These are phyloP conservation scores for Mycena olivaceomarginata DNA, from an alignment of 768 basidiomycete species.

Conservation along the genomic window DNA sequence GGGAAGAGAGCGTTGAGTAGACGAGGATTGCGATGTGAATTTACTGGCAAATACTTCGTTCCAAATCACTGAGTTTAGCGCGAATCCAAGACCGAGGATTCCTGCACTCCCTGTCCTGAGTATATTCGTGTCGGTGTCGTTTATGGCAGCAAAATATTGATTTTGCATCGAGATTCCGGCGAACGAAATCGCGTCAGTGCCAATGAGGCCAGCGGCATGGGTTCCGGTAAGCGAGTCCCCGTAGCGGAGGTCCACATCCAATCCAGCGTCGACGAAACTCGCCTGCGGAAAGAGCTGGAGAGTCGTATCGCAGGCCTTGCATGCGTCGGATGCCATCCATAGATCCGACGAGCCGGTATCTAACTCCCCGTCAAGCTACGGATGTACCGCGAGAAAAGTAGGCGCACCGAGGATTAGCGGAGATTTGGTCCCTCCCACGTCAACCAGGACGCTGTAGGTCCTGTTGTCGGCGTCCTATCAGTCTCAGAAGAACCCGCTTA, in stretches of 20 bases:
- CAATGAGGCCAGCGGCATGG: conserved; percentile 78
- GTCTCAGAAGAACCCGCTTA: not conserved
- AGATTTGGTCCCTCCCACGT: conserved; percentile 69
- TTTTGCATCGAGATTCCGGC: conserved; percentile 68
- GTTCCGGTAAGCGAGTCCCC: conserved; percentile 86
- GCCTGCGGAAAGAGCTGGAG: conserved; percentile 71
- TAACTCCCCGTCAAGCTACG: conserved; percentile 45
- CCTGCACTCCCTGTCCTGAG: conserved; percentile 74
- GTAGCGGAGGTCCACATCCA: conserved; percentile 73
- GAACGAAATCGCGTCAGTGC: conserved; percentile 73
- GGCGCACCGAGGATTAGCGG: conserved; percentile 78
- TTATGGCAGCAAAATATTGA: conserved; percentile 81
- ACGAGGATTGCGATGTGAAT: conserved; percentile 16
- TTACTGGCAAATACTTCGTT: conserved; percentile 56
- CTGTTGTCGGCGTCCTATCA: conserved; percentile 55
- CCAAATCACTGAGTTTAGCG: conserved; percentile 66
- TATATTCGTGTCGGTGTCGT: conserved; percentile 81
- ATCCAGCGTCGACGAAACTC: conserved; percentile 66
- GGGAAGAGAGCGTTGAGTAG: conserved; percentile 22
- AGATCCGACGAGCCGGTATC: conserved; percentile 89
- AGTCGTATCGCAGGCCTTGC: conserved; percentile 62
- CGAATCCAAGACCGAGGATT: conserved; percentile 85
- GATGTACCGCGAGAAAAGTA: not conserved
- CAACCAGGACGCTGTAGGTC: conserved; percentile 77
- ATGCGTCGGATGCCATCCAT: conserved; percentile 81